Conservation (phyloP, 441 rosid genomes). For the Melastoma candidum region DNA sequence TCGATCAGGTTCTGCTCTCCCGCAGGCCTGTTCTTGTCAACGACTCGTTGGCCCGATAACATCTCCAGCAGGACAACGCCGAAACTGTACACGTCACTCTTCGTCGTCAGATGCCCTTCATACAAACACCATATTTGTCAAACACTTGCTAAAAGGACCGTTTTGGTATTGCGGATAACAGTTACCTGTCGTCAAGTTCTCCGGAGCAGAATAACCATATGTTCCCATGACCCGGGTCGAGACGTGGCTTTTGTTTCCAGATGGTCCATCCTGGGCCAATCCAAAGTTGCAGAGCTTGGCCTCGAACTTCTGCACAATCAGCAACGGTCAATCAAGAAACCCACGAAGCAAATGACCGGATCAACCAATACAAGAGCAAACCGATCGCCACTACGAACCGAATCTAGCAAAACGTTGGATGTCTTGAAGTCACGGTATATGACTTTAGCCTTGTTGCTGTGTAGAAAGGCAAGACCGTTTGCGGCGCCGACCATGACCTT, state of each 20-base stretch:
- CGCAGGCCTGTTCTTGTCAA: constrained; percentile 16
- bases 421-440: constrained; percentile 20
- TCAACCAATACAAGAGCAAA: neutral
- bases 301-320: constrained; percentile 8
- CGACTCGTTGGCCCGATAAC: constrained; percentile 14
- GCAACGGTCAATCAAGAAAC: neutral
- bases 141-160: too few species aligned
- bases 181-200: constrained; percentile 19
- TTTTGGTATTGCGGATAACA: neutral
- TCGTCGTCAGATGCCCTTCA: constrained; percentile 12
- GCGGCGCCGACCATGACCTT: constrained; percentile 19
- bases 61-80: constrained; percentile 18
- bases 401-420: constrained; percentile 17
- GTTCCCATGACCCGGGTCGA: constrained; percentile 19
- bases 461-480: constrained; percentile 16
- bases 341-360: neutral
- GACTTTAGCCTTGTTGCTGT: constrained; percentile 17
- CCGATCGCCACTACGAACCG: constrained; percentile 6
- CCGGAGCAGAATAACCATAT: constrained; percentile 18
- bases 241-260: constrained; percentile 16
- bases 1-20: constrained; percentile 18
- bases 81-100: constrained; percentile 16
- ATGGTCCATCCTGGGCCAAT: constrained; percentile 19
- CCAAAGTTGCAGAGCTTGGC: constrained; percentile 20
- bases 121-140: neutral